Percentiles rank a stretch among this genome's conserved stretches.
Evolutionary conservation across 1,284 basidiomycete genomes (phyloP).

Genomic region (Ustilago shanxiensis): DNA sequence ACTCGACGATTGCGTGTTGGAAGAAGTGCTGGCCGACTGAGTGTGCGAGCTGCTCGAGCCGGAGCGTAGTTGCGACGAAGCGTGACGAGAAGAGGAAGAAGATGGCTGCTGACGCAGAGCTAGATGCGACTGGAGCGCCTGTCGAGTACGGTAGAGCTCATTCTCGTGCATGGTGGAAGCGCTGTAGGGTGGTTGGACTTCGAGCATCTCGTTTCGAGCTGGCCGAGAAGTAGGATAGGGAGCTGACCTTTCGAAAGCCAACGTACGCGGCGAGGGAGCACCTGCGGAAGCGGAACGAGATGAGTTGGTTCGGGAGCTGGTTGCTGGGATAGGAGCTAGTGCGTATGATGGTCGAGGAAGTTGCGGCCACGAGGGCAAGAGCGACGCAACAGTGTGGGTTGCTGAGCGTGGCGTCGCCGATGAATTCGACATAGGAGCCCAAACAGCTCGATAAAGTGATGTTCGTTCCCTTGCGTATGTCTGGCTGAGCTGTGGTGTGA

Average conservation of each 20-base stretch:
- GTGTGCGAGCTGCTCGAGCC: conserved; percentile 14
- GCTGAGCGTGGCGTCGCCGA: conserved; percentile 29
- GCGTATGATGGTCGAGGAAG: conserved; percentile 30
- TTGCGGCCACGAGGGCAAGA: conserved; percentile 40
- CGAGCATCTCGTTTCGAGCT: conserved; percentile 22
- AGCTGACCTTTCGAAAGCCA: conserved; percentile 19
- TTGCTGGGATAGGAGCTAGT: conserved; percentile 24
- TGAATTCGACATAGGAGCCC: conserved; percentile 21
- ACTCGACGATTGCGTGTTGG: conserved; percentile 16
- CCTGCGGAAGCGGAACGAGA: conserved; percentile 12
- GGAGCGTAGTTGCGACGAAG: conserved; percentile 15
- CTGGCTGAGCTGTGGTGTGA: conserved; percentile 1
- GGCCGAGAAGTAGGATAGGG: conserved; percentile 31
- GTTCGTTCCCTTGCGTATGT: conserved; percentile 4
- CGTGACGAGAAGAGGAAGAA: conserved; percentile 13
- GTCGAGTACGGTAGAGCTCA: conserved; percentile 35
- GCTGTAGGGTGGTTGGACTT: conserved; percentile 15
- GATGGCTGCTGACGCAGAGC: conserved; percentile 12
- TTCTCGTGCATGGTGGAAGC: conserved; percentile 26
- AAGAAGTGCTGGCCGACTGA: conserved; percentile 13
- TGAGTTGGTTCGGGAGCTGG: conserved; percentile 19
- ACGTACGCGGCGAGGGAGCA: conserved; percentile 15
- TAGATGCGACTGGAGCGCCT: conserved; percentile 31
- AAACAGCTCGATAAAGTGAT: conserved; percentile 13
- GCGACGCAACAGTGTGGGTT: conserved; percentile 30